Base-by-base conservation (phyloP, 805 yeast genomes). In the Zygoascus biomembranicola region DNA sequence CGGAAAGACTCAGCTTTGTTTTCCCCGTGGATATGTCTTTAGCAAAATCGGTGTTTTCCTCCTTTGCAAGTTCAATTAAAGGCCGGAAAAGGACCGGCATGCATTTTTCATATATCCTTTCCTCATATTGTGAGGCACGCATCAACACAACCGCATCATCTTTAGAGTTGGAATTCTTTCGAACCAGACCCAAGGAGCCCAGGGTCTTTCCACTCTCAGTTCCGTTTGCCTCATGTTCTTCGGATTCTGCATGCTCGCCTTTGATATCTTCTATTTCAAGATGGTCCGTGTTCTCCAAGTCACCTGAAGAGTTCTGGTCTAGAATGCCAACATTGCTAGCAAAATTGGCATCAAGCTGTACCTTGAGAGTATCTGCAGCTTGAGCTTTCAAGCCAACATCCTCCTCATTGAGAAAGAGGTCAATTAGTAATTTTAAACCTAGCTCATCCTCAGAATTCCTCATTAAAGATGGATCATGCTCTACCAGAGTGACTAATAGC, bases 351-450 rank as follows among this genome's bases (percentile, higher is more conserved):
- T 86, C 90, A 13, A 90, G 72, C 35, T 90, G 68, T 1, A 83
- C 81, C 63, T 83, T 83, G 49, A 90, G 68, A 0, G 96, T 95
- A 68, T 90, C 97, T 57, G 79, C 82, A 0, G 90, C 85, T 66
- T 90, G 97, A 6, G 86, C 80, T 63, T 85, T 83, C 50, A 90
- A 69, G 0, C 95, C 95, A 5, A 83, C 78, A 57, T 82, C 82
- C 10, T 73, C 70, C 55, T 86, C 95, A 19, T 78, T 75, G 2
- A 82, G 66, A 6, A 90, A 66, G 16, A 89, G 75, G 39, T 80
- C 76, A 0, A 84, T 75, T 37, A 89, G 67, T 28, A 61, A 59
- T 35, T 61, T 60, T 32, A 58, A 54, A 47, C 52, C 55, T 16
- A 42, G 43, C 18, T 47, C 54, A 18, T 56, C 47, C 20, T 48